Conservation (phyloP, 2,329 filamentous ascomycete species). For the Exophiala xenobiotica region DNA sequence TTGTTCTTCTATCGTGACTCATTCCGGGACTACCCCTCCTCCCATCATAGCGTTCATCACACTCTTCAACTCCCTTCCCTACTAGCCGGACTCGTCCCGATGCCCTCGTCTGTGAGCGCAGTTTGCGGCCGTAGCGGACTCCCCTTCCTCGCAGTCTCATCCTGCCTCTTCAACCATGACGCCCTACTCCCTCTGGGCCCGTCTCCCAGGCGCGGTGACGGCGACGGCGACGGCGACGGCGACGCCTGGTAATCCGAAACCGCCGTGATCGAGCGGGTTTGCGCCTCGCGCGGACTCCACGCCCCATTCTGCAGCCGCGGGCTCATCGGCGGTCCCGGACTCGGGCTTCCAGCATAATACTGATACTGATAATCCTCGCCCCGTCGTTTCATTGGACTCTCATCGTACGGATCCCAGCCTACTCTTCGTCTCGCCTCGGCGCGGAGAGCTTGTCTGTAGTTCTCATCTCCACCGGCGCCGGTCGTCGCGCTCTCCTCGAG, state of each 20-base stretch:
- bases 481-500: constrained; percentile 67
- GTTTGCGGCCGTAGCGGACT: constrained; percentile 38
- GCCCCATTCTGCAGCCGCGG: not conserved
- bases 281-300: constrained; percentile 14
- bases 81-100: constrained; percentile 34
- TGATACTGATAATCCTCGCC: constrained; percentile 65
- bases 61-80: not conserved
- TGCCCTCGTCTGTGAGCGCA: constrained; percentile 33
- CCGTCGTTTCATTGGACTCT: constrained; percentile 65
- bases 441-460: constrained; percentile 60
- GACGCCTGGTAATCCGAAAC: constrained; percentile 35
- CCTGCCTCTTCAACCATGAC: constrained; percentile 24
- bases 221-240: constrained; percentile 27
- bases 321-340: not conserved
- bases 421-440: constrained; percentile 61
- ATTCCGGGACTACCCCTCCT: no score
- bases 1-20: no score
- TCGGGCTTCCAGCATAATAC: constrained; percentile 30
- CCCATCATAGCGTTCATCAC: not conserved
- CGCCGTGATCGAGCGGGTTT: constrained; percentile 21
- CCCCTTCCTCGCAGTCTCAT: constrained; percentile 30
- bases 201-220: constrained; percentile 25
- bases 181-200: constrained; percentile 24
- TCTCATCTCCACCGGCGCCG: constrained; percentile 62
- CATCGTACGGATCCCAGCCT: constrained; percentile 71